Base-by-base conservation (phyloP, 306 rosid species). In the Carpinus fangiana region DNA sequence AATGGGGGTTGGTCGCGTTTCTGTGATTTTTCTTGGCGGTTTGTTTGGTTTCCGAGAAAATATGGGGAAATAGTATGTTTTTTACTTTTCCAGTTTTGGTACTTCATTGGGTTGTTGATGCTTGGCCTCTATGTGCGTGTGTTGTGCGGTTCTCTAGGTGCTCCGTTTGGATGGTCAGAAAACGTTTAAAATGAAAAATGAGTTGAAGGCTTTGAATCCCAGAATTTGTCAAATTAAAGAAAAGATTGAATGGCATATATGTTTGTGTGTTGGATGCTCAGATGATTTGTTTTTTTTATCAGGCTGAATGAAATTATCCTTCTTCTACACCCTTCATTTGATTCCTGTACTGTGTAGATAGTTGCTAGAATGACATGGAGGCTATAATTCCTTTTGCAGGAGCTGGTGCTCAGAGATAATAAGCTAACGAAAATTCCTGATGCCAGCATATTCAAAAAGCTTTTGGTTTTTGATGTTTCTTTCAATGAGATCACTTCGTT, bases 401-500 rank as follows among this genome's bases (percentile, higher is more conserved):
- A 91, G 79, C 82, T 93, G 70, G 91, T 90, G 70, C 84, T 96
- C 11, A 92, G 99, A 59, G 99, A 93, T 80, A 93, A 96, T 81
- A 88, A 93, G 69, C 70, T 96, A 14, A 83, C 1, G 72, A 96
- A 85, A 67, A 72, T 90, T 80, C 99, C 98, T 0, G 96, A 93
- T 56, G 93, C 73, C 17, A 85, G 85, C 78, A 88, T 96, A 87
- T 96, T 86, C 80, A 70, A 83, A 87, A 82, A 65, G 72, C 90
- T 95, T 86, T 75, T 91, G 87, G 87, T 93, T 59, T 93, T 93
- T 60, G 97, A 91, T 73, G 90, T 96, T 23, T 90, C 99, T 23
- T 95, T 86, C 87, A 95, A 95, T 72, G 94, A 91, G 73, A 95
- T 95, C 76, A 65, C 90, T 70, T 83, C 88, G 38, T 72, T 87